Evolutionary conservation across 2,329 filamentous ascomycete genomes (phyloP).

Genomic region (Colletotrichum spaethianum): DNA sequence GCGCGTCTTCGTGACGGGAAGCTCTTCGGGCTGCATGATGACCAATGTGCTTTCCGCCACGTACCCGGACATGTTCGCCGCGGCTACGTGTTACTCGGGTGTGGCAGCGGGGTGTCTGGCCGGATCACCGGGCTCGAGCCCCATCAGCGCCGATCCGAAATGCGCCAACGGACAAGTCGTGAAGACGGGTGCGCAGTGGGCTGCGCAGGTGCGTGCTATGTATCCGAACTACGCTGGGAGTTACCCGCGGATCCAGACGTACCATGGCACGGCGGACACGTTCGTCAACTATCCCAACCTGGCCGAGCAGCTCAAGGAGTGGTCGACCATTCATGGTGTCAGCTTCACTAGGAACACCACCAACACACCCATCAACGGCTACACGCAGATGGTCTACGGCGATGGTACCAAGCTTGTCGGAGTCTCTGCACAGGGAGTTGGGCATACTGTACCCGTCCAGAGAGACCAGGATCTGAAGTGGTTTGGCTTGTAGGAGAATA

Average conservation of each 20-base stretch:
- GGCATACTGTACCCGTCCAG: constrained; percentile 49
- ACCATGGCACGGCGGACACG: constrained; percentile 52
- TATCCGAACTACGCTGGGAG: constrained; percentile 51
- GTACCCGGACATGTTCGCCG: constrained; percentile 54
- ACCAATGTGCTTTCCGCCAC: constrained; percentile 53
- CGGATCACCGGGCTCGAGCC: constrained; percentile 42
- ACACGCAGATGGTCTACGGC: constrained; percentile 52
- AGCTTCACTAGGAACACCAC: constrained; percentile 46
- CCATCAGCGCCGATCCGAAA: constrained; percentile 47
- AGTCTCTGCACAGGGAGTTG: constrained; percentile 48
- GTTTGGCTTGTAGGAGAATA: constrained; percentile 40
- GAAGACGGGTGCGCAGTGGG: constrained; percentile 59
- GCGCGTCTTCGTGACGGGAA: constrained; percentile 62
- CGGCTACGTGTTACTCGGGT: constrained; percentile 51
- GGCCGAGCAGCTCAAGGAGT: constrained; percentile 43
- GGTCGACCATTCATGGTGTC: constrained; percentile 41
- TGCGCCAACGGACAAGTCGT: constrained; percentile 59
- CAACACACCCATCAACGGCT: constrained; percentile 47
- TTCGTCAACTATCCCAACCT: constrained; percentile 53
- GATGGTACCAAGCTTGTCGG: constrained; percentile 51
- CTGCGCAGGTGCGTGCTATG: constrained; percentile 54
- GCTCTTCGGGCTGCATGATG: constrained; percentile 53
- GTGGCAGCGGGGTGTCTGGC: constrained; percentile 51
- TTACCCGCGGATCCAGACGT: constrained; percentile 49
- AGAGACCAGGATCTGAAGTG: constrained; percentile 42